A percentile compares a stretch with the other conserved stretches of the same genome.
Evolutionary conservation across 2,329 filamentous ascomycete genomes (phyloP).

Genomic region (Cytospora mali): DNA sequence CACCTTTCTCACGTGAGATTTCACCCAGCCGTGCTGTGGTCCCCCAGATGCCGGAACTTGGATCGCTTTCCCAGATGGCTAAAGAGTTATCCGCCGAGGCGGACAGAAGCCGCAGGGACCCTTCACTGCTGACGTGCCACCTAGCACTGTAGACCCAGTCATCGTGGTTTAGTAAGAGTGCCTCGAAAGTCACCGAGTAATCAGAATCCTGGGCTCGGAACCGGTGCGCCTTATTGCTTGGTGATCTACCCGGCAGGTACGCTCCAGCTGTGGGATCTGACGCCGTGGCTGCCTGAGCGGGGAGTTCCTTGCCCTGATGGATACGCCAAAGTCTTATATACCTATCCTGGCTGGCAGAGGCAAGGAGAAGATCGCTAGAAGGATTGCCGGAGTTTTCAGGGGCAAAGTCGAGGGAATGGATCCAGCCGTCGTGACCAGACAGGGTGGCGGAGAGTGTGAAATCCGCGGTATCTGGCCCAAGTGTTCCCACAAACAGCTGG

Average conservation of each 20-base stretch:
- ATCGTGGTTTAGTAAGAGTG: constrained; percentile 89
- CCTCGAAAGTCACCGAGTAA: constrained; percentile 89
- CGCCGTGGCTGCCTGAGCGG: constrained; percentile 55
- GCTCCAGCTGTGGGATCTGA: constrained; percentile 60
- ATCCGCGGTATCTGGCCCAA: constrained; percentile 38
- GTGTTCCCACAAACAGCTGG: constrained; percentile 68
- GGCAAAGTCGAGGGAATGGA: constrained; percentile 81
- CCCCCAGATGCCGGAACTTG: constrained; percentile 85
- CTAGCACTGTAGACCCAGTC: constrained; percentile 95
- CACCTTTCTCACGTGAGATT: constrained; percentile 92
- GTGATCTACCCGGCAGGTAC: constrained; percentile 67
- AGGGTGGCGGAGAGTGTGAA: constrained; percentile 79
- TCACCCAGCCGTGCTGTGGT: constrained; percentile 85
- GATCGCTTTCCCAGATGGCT: constrained; percentile 87
- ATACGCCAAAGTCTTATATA: constrained; percentile 94
- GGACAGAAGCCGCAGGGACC: constrained; percentile 71
- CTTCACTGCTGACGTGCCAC: constrained; percentile 58
- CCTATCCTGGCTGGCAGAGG: constrained; percentile 96
- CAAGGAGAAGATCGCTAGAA: constrained; percentile 73
- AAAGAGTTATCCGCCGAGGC: constrained; percentile 95
- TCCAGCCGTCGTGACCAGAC: constrained; percentile 91
- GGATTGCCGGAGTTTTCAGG: constrained; percentile 55
- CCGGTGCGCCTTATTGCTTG: constrained; percentile 87
- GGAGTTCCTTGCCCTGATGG: constrained; percentile 68
- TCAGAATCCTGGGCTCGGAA: constrained; percentile 62